Conservation (phyloP, 2,329 filamentous ascomycete genomes). For the Bipolaris gigantea region DNA sequence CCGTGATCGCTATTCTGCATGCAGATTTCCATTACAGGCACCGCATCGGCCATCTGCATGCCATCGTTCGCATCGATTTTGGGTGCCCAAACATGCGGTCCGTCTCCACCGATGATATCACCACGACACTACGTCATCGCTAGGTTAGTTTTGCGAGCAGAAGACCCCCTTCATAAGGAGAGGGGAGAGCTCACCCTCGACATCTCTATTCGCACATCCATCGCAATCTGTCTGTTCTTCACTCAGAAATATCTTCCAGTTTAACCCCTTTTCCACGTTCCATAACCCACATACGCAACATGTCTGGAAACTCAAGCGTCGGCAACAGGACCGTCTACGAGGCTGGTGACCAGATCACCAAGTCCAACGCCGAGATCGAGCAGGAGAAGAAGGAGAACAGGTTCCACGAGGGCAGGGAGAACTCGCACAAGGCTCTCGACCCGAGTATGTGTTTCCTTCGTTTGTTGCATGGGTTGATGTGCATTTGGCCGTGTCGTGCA, state of each 20-base stretch:
- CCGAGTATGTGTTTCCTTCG: conserved; percentile 61
- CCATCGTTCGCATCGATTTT: conserved; percentile 16
- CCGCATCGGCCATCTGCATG: conserved; percentile 9
- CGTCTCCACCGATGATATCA: conserved; percentile 33
- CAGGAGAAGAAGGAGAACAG: conserved; percentile 58
- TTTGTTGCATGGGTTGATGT: neutral
- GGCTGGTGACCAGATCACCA: conserved; percentile 73
- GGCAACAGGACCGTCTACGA: conserved; percentile 70
- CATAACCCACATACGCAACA: conserved; percentile 33
- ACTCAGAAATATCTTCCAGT: neutral
- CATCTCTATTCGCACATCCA: neutral
- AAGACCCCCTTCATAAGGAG: conserved; percentile 15
- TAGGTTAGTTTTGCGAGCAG: conserved; percentile 12
- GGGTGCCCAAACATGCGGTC: conserved; percentile 20
- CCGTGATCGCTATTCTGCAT: neutral
- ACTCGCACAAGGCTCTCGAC: conserved; percentile 70
- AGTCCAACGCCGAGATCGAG: conserved; percentile 56
- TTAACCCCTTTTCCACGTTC: neutral
- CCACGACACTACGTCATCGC: conserved; percentile 28
- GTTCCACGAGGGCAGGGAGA: conserved; percentile 71
- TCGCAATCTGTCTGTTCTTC: neutral
- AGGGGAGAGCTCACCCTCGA: conserved; percentile 2
- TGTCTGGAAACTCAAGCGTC: conserved; percentile 65
- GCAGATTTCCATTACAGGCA: conserved; percentile 7
- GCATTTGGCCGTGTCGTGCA: neutral